phyloP scores from a whole-genome alignment of 2,329 filamentous ascomycete species.

The Incumbomyces delicatus region DNA sequence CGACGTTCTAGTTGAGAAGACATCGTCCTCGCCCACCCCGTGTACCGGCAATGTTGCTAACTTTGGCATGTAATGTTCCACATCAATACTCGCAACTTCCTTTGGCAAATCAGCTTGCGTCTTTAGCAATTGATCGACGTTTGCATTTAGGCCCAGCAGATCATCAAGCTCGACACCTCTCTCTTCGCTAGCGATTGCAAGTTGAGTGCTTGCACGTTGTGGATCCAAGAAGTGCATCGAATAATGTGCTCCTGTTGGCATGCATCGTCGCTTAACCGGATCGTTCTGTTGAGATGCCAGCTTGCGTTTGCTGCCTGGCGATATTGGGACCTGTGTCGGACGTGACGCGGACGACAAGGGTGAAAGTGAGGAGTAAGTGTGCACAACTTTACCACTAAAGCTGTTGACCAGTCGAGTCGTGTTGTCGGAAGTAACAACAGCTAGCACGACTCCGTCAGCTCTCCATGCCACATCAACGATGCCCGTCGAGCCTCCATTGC shows the following conservation, averaged over 20 bases:
- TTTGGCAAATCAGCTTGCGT: slow-evolving; percentile 53
- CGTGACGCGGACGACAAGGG: slow-evolving; percentile 46
- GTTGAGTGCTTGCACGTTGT: not conserved
- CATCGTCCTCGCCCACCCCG: slow-evolving; percentile 45
- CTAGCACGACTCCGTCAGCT: slow-evolving; percentile 64
- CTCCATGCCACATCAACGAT: slow-evolving; percentile 48
- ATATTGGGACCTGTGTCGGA: slow-evolving; percentile 29
- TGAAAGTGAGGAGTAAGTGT: slow-evolving; percentile 30
- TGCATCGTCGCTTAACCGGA: slow-evolving; percentile 9
- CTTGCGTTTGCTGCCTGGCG: slow-evolving; percentile 4
- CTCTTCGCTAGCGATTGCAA: slow-evolving; percentile 19
- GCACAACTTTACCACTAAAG: slow-evolving; percentile 71
- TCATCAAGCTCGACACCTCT: slow-evolving; percentile 33
- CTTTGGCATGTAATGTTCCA: slow-evolving; percentile 66
- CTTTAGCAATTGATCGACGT: slow-evolving; percentile 26
- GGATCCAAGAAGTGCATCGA: slow-evolving; percentile 5
- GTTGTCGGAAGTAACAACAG: slow-evolving; percentile 75
- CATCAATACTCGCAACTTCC: slow-evolving; percentile 59
- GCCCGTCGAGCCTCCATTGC: slow-evolving; percentile 12
- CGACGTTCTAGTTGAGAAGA: slow-evolving; percentile 61
- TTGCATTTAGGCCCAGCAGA: slow-evolving; percentile 30
- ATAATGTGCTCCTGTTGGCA: not conserved
- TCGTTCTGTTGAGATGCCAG: not conserved
- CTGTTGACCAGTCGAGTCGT: slow-evolving; percentile 65
- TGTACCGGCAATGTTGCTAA: slow-evolving; percentile 59